Evolutionary conservation across 768 basidiomycete genomes (phyloP), one percentile per base, ranked within the genome.

Genomic region (Termitomyces sp.): DNA sequence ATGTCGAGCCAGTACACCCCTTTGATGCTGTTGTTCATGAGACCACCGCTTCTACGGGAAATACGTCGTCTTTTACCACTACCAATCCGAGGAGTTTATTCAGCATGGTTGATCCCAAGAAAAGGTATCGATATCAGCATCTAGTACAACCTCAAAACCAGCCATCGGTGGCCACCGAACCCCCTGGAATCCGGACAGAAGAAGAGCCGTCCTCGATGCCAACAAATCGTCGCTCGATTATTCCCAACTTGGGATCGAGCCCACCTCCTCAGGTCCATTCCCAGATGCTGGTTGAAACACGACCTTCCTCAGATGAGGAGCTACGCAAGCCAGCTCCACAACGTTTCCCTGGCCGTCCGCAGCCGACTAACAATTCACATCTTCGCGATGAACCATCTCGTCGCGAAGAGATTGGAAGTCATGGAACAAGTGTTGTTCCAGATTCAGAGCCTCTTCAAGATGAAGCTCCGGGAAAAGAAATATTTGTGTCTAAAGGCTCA

Each of bases 401-500:
- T 46, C 57, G 22, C n/a, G 49, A 55, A 20, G 33, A 65, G 11
- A 54, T 50, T 33, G 56, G 56, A 44, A 61, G 67, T 44, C 79
- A 78, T 64, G 55, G 64, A 5, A 75, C 80, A 65, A 84, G 84
- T 36, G 58, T 87, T 55, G 76, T 90, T 16, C 86, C 88, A 2
- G 89, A 89, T 67, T 89, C 88, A 2, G 88, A 89, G 63, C 81
- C 84, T 51, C 69, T 73, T 20, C 75, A 75, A 33, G 77, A 74
- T 22, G 74, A 69, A 16, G 33, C 13, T 24, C 15, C 24, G 18
- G 38, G 22, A 54, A 38, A 24, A 3, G n/a, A 40, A 7, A 59
- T 3, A 4, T 13, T 18, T 22, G 15, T 48, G 16, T 1, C n/a
- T 48, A 38, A 7, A 62, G 50, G n/a, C 44, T 48, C 16, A 22